These are phyloP conservation scores for Aspergillus sp. DNA, from an alignment of 2,329 filamentous ascomycete species.

Conservation along the genomic window DNA sequence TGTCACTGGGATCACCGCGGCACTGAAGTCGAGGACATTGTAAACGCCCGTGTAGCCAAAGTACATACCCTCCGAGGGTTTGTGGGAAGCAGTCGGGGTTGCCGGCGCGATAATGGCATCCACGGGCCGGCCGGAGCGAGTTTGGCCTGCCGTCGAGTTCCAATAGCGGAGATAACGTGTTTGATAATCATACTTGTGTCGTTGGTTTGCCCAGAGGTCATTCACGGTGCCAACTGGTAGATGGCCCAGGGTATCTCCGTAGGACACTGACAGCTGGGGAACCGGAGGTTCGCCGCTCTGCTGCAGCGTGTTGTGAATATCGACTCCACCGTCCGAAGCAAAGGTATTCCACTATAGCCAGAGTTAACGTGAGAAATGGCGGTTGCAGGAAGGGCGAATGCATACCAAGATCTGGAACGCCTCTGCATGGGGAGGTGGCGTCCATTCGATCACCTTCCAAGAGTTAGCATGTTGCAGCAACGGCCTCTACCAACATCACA, in stretches of 20 bases:
- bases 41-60: not conserved
- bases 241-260: not conserved
- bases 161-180: not conserved
- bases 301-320: not conserved
- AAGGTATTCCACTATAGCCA: not conserved
- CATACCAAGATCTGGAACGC: not conserved
- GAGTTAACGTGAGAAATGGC: not conserved
- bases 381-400: not conserved
- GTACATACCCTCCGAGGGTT: not conserved
- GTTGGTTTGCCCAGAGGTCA: not conserved
- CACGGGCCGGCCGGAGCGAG: not conserved
- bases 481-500: not conserved
- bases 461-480: too few species aligned
- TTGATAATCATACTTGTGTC: not conserved
- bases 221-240: not conserved
- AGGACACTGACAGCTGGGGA: not conserved
- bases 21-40: not conserved
- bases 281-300: not conserved
- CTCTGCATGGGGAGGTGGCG: not conserved
- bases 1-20: not conserved
- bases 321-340: not conserved
- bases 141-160: not conserved
- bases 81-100: not conserved
- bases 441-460: not conserved
- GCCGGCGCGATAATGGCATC: not conserved